Evolutionary conservation across 164 flowering plant genomes (phyloP), one percentile per base, ranked within the genome.

Genomic region (Cinnamomum micranthum): DNA sequence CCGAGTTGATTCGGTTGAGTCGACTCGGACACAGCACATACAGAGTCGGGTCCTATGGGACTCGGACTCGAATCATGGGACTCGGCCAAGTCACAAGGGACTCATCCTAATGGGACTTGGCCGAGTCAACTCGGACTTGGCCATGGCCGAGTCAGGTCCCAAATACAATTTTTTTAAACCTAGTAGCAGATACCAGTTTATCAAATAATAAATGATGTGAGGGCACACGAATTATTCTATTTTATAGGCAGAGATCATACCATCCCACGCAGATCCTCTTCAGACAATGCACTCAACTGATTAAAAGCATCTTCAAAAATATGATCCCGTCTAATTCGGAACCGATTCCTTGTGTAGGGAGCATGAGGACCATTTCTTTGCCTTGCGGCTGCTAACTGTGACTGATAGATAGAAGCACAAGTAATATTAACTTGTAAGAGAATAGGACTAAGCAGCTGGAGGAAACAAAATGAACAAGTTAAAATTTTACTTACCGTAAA

Each of bases 251-350:
- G 19, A 9, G 50, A 71, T 10, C 76, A 77, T 88, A 93, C 99
- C 91, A 74, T 28, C 82, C 91, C 98, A 50, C 89, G 90, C 58
- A 93, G 95, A 81, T 95, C 97, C 68, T 90, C 97, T 75, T 91
- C 99, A 65, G 97, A 84, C 80, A 93, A 81, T 72, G 81, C 82
- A 81, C 88, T 92, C 87, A 96, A 80, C 79, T 91, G 97, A 81
- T 78, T 87, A 80, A 89, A 93, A 68, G 95, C 95, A 90, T 96
- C 99, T 86, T 94, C 99, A 73, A 96, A 79, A 71, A 92, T 96
- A 70, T 82, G 93, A 86, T 94, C 92, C 41, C 98, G 84, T 72
- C 99, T 87, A 73, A 96, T 91, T 85, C 87, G 88, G 80, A 96
- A 89, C 15, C 93, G 83, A 71, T 88, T 89, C 75, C 97, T 85